Evolutionary conservation across 768 basidiomycete genomes (phyloP).

Genomic region (Rhizopogon rudus): DNA sequence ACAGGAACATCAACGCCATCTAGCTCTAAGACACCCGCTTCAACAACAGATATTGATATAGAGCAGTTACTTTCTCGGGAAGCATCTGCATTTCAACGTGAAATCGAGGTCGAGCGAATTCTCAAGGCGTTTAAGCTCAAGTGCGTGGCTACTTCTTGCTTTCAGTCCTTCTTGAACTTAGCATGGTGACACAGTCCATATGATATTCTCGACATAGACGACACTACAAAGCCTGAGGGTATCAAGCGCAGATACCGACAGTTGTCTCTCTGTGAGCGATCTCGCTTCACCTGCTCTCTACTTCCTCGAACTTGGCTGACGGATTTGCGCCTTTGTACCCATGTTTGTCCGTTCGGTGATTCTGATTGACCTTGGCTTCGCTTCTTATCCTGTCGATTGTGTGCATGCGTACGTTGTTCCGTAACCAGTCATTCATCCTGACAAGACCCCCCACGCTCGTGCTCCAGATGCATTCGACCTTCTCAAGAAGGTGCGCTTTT

Average conservation of each 20-base stretch:
- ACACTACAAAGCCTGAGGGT: constrained; percentile 66
- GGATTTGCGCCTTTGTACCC: not conserved
- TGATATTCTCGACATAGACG: constrained; percentile 83
- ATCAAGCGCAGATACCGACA: constrained; percentile 89
- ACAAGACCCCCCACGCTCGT: constrained; percentile 86
- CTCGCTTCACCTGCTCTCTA: constrained; percentile 3
- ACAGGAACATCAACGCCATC: constrained; percentile 10
- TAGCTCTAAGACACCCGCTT: constrained; percentile 12
- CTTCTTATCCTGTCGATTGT: constrained; percentile 1
- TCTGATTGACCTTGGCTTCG: not conserved
- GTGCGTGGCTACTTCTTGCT: constrained; percentile 38
- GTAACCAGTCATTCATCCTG: constrained; percentile 89
- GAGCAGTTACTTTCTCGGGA: constrained; percentile 77
- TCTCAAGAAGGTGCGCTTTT: constrained; percentile 75
- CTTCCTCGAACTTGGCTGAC: not conserved
- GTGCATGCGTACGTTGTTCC: constrained; percentile 37
- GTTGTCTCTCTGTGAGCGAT: constrained; percentile 71
- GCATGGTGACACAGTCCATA: constrained; percentile 62
- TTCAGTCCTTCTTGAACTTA: not conserved
- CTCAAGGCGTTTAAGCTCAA: constrained; percentile 95
- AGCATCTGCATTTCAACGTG: constrained; percentile 81
- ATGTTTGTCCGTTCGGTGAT: not conserved
- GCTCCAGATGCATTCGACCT: constrained; percentile 93
- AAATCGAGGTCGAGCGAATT: constrained; percentile 88
- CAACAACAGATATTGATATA: constrained; percentile 49